Conservation (phyloP, 805 yeast genomes). For the Ogataea zsoltii region DNA sequence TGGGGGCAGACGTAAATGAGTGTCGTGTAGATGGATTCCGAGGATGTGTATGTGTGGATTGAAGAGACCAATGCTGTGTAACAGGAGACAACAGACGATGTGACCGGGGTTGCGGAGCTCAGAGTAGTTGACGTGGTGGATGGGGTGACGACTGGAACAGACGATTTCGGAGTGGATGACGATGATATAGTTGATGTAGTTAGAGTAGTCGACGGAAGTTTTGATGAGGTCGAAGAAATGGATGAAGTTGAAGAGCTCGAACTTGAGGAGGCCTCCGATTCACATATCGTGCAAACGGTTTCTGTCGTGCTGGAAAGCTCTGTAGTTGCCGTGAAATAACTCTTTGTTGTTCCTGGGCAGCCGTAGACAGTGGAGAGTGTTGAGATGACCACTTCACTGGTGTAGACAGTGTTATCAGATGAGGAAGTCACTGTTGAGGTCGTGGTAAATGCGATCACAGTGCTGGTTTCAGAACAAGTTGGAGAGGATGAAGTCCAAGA, state of each 20-base stretch:
- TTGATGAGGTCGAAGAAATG: not conserved
- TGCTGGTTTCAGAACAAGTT: not conserved
- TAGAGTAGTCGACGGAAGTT: not conserved
- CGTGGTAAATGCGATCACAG: slow-evolving; percentile 6
- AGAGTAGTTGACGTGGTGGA: not conserved
- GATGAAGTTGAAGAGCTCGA: not conserved
- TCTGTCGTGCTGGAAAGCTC: slow-evolving; percentile 7
- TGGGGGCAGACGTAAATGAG: slow-evolving; percentile 1
- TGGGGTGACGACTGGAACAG: no score
- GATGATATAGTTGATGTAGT: not conserved
- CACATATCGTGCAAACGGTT: slow-evolving; percentile 10
- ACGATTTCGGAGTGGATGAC: no score
- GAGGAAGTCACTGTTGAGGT: not conserved
- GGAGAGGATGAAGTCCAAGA: slow-evolving; percentile 5
- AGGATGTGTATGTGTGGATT: not conserved
- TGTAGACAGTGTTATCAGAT: not conserved
- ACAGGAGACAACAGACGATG: not conserved
- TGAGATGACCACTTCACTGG: not conserved
- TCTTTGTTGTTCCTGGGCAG: not conserved
- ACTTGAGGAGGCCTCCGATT: not conserved
- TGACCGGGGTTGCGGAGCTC: not conserved
- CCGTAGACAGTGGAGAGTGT: slow-evolving; percentile 4
- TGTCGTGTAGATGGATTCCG: not conserved
- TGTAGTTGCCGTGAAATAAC: slow-evolving; percentile 4
- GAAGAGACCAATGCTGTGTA: not conserved